Evolutionary conservation across 129 eudicot genomes (phyloP).

Genomic region (Flaveria brownii): DNA sequence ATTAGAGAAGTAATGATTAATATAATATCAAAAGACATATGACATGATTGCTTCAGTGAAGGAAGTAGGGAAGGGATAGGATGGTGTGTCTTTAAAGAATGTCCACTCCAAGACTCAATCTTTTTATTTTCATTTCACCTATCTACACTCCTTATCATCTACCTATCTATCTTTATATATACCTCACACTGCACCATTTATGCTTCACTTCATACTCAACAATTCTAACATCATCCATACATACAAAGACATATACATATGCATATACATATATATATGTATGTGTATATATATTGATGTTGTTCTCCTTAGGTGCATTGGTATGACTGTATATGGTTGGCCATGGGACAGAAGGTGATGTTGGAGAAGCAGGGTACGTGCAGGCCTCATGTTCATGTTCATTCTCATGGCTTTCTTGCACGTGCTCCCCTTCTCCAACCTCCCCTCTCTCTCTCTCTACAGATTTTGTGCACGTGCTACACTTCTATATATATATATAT

Average conservation of each 20-base stretch:
- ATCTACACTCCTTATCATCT: not conserved
- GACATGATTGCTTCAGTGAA: constrained; percentile 39
- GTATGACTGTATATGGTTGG: not conserved
- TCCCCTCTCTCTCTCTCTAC: constrained; percentile 28
- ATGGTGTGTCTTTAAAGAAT: constrained; percentile 63
- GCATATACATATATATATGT: no score
- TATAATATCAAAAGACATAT: constrained; percentile 27
- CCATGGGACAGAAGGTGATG: constrained; percentile 51
- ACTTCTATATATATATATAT: not conserved
- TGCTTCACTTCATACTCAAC: not conserved
- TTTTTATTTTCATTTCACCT: constrained; percentile 25
- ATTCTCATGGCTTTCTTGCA: constrained; percentile 40
- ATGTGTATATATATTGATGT: no score
- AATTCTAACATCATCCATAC: not conserved
- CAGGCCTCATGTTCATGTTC: constrained; percentile 28
- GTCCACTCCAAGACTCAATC: constrained; percentile 71
- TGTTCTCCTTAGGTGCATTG: not conserved
- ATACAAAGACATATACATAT: not conserved
- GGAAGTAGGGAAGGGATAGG: constrained; percentile 34
- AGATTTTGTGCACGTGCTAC: not conserved
- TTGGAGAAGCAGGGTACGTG: constrained; percentile 95
- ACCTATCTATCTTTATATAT: not conserved
- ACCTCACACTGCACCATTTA: not conserved
- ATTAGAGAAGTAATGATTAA: constrained; percentile 34
- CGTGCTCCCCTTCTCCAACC: constrained; percentile 91